Conservation (phyloP, 163 green algal species). For the Volvox carteri region DNA sequence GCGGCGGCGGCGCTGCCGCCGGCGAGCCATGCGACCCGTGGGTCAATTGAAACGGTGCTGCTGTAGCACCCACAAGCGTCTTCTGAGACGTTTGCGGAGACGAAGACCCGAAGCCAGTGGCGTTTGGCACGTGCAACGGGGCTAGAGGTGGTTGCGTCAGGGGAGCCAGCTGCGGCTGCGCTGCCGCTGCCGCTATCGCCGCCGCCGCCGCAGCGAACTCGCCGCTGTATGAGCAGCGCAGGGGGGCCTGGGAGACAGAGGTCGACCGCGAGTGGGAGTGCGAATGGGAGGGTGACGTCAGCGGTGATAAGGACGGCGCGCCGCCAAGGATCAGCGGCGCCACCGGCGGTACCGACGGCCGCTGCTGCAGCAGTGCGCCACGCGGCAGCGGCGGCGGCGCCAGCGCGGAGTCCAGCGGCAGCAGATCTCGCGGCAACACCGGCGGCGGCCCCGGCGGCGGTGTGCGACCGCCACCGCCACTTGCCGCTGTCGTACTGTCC, state of each 20-base stretch:
- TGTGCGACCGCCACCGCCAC: neutral
- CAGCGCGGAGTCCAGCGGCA: neutral
- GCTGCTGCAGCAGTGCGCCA: neutral
- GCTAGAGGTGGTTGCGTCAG: neutral
- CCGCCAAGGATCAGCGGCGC: neutral
- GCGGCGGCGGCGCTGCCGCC: neutral
- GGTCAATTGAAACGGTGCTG: neutral
- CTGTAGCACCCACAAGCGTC: too few relatives aligned
- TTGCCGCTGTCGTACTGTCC: neutral
- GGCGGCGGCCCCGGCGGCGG: conserved; percentile 27
- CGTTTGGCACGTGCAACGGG: neutral
- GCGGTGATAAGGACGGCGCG: neutral
- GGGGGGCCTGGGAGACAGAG: neutral
- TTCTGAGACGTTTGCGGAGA: neutral
- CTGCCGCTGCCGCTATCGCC: neutral
- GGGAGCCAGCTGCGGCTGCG: neutral
- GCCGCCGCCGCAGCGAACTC: neutral
- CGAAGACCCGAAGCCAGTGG: too few relatives aligned
- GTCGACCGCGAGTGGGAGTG: neutral
- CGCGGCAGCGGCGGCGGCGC: neutral
- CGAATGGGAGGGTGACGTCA: conserved; percentile 25
- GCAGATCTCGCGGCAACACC: conserved; percentile 28
- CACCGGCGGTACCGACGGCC: neutral
- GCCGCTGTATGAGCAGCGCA: neutral
- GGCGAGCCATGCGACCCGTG: neutral